Conservation (phyloP, 306 rosid genomes). For the Hippophae tibetana region DNA sequence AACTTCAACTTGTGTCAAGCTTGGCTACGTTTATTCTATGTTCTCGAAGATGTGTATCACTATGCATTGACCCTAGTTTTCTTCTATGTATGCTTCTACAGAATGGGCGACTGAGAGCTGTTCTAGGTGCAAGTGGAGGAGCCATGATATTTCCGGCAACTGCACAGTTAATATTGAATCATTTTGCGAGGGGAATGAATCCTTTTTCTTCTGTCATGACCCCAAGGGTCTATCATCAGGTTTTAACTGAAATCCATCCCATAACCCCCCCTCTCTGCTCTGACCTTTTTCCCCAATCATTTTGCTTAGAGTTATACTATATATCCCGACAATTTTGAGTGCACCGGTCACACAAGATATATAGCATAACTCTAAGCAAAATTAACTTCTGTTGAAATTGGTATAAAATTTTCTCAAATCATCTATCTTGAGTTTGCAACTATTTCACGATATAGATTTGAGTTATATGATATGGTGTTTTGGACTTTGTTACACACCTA, state of each 20-base stretch:
- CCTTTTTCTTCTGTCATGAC: slow-evolving; percentile 61
- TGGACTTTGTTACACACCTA: too few relatives aligned
- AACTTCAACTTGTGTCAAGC: not conserved
- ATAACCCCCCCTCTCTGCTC: not conserved
- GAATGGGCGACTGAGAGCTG: slow-evolving; percentile 60
- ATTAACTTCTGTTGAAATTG: too few relatives aligned
- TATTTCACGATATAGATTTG: too few relatives aligned
- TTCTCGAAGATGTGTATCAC: not conserved
- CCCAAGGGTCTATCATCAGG: slow-evolving; percentile 83
- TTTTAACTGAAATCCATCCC: slow-evolving; percentile 7
- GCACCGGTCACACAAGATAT: too few relatives aligned
- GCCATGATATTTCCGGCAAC: slow-evolving; percentile 50
- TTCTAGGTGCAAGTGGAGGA: slow-evolving; percentile 82
- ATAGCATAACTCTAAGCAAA: too few relatives aligned
- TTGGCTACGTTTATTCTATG: not conserved
- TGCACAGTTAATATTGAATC: slow-evolving; percentile 63
- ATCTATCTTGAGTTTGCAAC: too few relatives aligned
- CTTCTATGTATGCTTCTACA: slow-evolving; percentile 15
- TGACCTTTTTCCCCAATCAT: not conserved
- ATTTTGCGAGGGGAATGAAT: slow-evolving; percentile 63
- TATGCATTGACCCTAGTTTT: not conserved
- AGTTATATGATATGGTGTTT: too few relatives aligned
- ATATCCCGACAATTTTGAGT: too few relatives aligned
- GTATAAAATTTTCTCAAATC: too few relatives aligned
- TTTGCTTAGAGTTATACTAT: not conserved